Evolutionary conservation across 345 rosid genomes (phyloP).

Genomic region (Streptanthus diversifolius): DNA sequence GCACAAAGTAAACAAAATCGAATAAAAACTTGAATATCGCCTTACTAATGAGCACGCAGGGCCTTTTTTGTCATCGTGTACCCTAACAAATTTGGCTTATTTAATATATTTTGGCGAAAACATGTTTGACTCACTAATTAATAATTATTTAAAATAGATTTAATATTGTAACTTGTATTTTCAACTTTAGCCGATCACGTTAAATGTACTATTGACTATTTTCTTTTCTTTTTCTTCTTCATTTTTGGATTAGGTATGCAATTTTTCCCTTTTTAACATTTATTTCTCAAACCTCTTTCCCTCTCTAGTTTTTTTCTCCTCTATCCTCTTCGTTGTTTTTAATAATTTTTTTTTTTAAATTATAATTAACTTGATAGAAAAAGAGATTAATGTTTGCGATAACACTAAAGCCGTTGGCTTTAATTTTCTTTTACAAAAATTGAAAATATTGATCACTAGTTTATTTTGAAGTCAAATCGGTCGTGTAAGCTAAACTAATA

Average conservation of each 20-base stretch:
- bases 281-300: not conserved
- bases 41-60: not conserved
- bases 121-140: not conserved
- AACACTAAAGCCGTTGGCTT: conserved; percentile 24
- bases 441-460: conserved; percentile 5
- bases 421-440: not conserved
- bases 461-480: conserved; percentile 27
- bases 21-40: not conserved
- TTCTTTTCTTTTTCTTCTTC: too few species aligned
- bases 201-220: not conserved
- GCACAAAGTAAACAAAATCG: conserved; percentile 1
- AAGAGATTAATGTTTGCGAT: conserved; percentile 8
- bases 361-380: not conserved
- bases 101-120: not conserved
- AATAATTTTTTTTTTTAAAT: not conserved
- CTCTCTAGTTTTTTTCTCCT: too few species aligned
- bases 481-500: conserved; percentile 6
- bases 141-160: not conserved
- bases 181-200: not conserved
- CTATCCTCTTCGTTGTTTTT: too few species aligned
- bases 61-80: not conserved
- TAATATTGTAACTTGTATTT: not conserved
- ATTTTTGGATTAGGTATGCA: not conserved
- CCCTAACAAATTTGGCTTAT: conserved; percentile 8
- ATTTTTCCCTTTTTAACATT: not conserved